These are phyloP conservation scores for Hexamita inflata DNA, from an alignment of 208 protist genomes.

Conservation along the genomic window DNA sequence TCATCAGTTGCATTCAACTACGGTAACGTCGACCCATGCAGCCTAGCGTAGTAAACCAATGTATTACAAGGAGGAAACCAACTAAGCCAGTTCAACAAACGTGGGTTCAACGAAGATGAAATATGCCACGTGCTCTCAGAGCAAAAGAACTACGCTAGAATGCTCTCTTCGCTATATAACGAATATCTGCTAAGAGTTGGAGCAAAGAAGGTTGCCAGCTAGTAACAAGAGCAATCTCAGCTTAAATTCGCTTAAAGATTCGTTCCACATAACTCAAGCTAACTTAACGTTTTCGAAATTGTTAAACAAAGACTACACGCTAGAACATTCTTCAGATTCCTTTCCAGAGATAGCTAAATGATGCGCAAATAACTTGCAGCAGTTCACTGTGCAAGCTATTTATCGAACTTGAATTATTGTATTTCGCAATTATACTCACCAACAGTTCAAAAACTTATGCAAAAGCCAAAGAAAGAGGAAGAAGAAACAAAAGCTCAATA, in stretches of 20 bases:
- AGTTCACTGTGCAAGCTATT: not conserved
- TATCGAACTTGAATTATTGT: not conserved
- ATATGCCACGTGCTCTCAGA: not conserved
- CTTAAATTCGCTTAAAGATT: too few relatives aligned
- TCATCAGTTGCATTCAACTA: constrained; percentile 6
- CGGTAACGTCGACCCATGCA: constrained; percentile 6
- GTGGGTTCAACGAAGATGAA: constrained; percentile 9
- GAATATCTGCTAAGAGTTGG: not conserved
- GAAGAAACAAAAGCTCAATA: not conserved
- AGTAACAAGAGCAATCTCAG: too few relatives aligned
- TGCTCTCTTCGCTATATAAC: not conserved
- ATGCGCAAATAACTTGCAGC: not conserved
- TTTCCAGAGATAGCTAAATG: not conserved
- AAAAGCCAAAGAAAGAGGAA: not conserved
- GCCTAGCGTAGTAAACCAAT: not conserved
- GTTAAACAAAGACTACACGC: not conserved
- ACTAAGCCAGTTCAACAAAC: not conserved
- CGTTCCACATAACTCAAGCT: too few relatives aligned
- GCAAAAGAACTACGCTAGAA: not conserved
- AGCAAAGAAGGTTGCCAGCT: too few relatives aligned
- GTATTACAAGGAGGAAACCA: not conserved
- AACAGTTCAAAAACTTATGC: not conserved
- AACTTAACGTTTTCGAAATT: not conserved
- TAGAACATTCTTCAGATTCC: constrained; percentile 5
- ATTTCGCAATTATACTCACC: not conserved